Base-by-base conservation (phyloP, 2,329 filamentous ascomycete genomes). In the Endoconidiophora polonica region DNA sequence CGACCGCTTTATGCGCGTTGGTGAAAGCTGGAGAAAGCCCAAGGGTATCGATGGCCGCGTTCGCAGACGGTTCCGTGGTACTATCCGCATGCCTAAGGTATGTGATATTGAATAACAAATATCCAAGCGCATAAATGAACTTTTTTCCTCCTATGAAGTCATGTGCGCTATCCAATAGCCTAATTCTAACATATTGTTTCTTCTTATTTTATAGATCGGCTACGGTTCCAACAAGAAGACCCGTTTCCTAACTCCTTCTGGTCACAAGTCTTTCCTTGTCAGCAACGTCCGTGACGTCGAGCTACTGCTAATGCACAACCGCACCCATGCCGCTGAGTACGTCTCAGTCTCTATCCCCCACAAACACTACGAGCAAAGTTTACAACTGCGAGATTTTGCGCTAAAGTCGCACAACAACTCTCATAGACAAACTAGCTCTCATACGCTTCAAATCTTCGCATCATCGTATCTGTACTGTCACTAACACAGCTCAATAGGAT, bases 1-100 rank as follows among this genome's bases (percentile, higher is more conserved):
- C 71, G 91, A 96, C 73, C 82, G 82, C 68, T 98, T 94, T 78
- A 94, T 81, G 76, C 82, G 91, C 68, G 81, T 96, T 61, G 81
- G 77, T 66, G 68, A 83, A 61, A 82, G 79, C 78, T 98, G 91
- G 91, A 84, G 91, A 74, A 98, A 96, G 80, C 91, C 91, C 62
- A 98, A 98, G 86, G 91, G 91, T 86, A 98, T 98, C 72, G 91
- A 98, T 76, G 94, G 88, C 77, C 77, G 85, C 65, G 90, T 98
- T 68, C 85, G 91, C 69, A 81, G 91, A 78, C 86, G 91, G 61
- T 98, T 98, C 79, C 87, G 86, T 74, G 86, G 91, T 66, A 86
- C 85, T 74, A 83, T 83, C 71, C 79, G 81, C 66, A 96, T 98
- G 90, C 91, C 91, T 73, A 94, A 87, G 77, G 90, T 95, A 88